A percentile compares a stretch with the other conserved stretches of the same genome.
These are phyloP conservation scores for Chalciporus sp. DNA, from an alignment of 1,284 basidiomycete species.

Conservation along the genomic window DNA sequence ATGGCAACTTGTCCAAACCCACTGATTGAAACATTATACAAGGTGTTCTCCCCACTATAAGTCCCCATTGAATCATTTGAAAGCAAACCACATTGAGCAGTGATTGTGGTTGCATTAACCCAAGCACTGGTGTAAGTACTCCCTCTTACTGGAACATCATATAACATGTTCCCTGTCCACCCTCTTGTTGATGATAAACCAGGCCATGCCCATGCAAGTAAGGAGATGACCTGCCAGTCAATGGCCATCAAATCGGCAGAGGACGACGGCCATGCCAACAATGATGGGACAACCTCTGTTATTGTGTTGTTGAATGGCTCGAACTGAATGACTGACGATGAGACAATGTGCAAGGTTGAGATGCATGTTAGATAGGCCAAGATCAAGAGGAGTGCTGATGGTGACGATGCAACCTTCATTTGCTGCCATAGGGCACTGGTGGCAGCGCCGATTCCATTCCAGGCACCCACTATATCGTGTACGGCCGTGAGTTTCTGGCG, in stretches of 20 bases:
- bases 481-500: conserved; percentile 17
- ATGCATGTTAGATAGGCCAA: conserved; percentile 3
- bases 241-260: conserved; percentile 1
- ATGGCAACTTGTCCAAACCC: conserved; percentile 15
- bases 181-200: conserved; percentile 11
- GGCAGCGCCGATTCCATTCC: conserved; percentile 7
- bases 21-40: not conserved
- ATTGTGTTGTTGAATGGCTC: not conserved
- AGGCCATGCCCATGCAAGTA: conserved; percentile 1
- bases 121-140: conserved; percentile 2
- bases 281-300: not conserved
- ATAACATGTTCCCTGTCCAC: conserved; percentile 11
- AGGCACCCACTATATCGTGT: conserved; percentile 16
- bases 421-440: conserved; percentile 4
- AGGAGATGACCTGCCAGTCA: conserved; percentile 1
- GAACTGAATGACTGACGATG: conserved; percentile 5
- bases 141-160: conserved; percentile 10
- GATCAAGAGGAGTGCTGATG: not conserved
- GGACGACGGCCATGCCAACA: conserved; percentile 1
- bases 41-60: no score
- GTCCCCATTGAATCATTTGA: not conserved
- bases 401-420: conserved; percentile 1
- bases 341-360: conserved; percentile 2
- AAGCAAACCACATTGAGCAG: conserved; percentile 16
- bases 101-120: conserved; percentile 15